These are phyloP conservation scores for Symbiotaphrina buchneri DNA, from an alignment of 495 filamentous ascomycete genomes.

Conservation along the genomic window DNA sequence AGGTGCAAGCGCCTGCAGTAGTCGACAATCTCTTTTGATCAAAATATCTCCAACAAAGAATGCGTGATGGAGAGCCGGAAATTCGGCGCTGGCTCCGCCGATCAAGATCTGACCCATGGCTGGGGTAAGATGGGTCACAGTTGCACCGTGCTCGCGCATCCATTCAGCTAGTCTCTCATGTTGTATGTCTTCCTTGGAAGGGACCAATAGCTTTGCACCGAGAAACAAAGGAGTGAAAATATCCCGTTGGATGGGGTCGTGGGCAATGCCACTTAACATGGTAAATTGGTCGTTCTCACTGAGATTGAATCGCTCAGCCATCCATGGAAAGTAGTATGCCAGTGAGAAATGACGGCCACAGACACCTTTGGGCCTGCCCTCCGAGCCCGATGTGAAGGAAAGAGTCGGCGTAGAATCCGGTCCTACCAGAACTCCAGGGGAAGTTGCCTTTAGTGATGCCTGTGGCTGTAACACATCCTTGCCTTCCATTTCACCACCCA, in stretches of 20 bases:
- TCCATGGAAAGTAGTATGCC: slow-evolving; percentile 81
- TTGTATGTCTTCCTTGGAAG: slow-evolving; percentile 64
- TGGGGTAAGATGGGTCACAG: slow-evolving; percentile 79
- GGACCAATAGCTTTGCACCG: slow-evolving; percentile 62
- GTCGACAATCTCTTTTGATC: slow-evolving; percentile 68
- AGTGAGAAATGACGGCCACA: slow-evolving; percentile 73
- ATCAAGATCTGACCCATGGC: slow-evolving; percentile 94
- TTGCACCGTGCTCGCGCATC: slow-evolving; percentile 61
- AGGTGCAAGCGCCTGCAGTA: slow-evolving; percentile 50
- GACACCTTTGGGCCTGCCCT: slow-evolving; percentile 75
- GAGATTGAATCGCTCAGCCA: slow-evolving; percentile 62
- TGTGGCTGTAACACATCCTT: slow-evolving; percentile 42
- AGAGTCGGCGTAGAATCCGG: slow-evolving; percentile 75
- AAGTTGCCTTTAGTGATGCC: slow-evolving; percentile 23
- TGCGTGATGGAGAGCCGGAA: slow-evolving; percentile 53
- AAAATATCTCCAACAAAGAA: slow-evolving; percentile 92
- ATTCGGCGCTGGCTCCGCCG: slow-evolving; percentile 57
- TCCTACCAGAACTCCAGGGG: slow-evolving; percentile 61
- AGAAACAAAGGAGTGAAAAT: slow-evolving; percentile 89
- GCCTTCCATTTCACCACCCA: slow-evolving; percentile 39
- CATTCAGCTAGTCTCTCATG: slow-evolving; percentile 81
- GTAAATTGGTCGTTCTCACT: slow-evolving; percentile 60
- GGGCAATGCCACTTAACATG: slow-evolving; percentile 64
- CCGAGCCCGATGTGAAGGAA: slow-evolving; percentile 66
- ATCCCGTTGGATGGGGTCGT: slow-evolving; percentile 82